These are phyloP conservation scores for Stereum hirsutum DNA, from an alignment of 1,284 basidiomycete species.

Conservation along the genomic window DNA sequence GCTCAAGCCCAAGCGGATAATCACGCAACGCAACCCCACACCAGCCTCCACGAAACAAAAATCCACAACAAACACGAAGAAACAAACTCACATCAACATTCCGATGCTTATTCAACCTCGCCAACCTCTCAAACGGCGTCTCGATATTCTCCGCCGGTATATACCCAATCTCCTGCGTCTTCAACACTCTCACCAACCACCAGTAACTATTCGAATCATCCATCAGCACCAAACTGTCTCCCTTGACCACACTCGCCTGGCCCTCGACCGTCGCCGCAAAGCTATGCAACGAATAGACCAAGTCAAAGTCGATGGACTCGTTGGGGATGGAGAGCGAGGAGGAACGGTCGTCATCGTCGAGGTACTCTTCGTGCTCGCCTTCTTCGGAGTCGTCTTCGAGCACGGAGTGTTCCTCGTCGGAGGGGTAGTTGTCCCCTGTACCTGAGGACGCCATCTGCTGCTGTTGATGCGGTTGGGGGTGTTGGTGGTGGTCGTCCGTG, in stretches of 20 bases:
- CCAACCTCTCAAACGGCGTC: conserved; percentile 94
- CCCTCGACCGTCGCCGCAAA: conserved; percentile 95
- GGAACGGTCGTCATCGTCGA: conserved; percentile 66
- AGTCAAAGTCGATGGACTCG: conserved; percentile 85
- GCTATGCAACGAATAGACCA: conserved; percentile 85
- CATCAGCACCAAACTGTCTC: conserved; percentile 88
- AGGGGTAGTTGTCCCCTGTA: conserved; percentile 34
- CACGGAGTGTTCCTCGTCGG: conserved; percentile 69
- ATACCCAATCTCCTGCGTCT: conserved; percentile 98
- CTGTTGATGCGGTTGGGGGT: conserved; percentile 40
- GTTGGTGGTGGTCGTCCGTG: conserved; percentile 42
- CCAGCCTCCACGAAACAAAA: no score
- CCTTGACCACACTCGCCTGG: conserved; percentile 94
- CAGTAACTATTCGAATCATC: conserved; percentile 97
- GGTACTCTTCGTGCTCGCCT: conserved; percentile 57
- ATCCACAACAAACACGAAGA: conserved; percentile 1
- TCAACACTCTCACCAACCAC: conserved; percentile 96
- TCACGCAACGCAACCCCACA: no score
- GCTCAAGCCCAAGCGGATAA: no score
- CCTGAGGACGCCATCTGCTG: no score
- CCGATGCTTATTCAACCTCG: conserved; percentile 92
- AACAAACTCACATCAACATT: conserved; percentile 82
- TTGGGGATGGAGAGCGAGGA: conserved; percentile 82
- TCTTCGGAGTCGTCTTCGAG: conserved; percentile 71
- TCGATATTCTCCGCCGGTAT: conserved; percentile 99